phyloP scores from a whole-genome alignment of 2,329 filamentous ascomycete species.

The Nothophoma quercina region DNA sequence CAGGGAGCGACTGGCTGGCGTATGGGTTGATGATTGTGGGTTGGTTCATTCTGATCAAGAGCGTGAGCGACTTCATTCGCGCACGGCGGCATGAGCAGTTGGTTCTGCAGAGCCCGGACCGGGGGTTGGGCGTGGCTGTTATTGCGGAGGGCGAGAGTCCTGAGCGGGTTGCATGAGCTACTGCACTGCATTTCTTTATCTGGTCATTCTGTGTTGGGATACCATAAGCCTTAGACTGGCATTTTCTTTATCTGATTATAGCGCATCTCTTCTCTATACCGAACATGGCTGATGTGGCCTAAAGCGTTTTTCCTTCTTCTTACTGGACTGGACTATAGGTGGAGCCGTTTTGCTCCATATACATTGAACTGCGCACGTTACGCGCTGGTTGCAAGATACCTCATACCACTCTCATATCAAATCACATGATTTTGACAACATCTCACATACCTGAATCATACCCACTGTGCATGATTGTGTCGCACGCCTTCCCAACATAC shows the following conservation, averaged over 20 bases:
- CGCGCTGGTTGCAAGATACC: no score
- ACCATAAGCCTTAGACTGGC: slow-evolving; percentile 14
- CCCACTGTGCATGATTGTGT: no score
- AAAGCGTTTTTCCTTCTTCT: neutral
- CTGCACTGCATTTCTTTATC: neutral
- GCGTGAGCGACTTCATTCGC: slow-evolving; percentile 88
- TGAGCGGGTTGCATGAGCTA: slow-evolving; percentile 63
- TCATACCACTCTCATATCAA: no score
- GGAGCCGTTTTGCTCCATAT: no score
- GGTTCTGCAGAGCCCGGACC: slow-evolving; percentile 89
- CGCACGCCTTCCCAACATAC: no score
- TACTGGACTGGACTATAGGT: no score
- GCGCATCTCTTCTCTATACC: slow-evolving; percentile 7
- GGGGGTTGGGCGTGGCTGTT: slow-evolving; percentile 82
- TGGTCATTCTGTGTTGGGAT: no score
- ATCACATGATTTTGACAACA: no score
- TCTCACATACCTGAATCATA: no score
- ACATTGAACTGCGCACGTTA: no score
- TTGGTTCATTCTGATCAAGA: slow-evolving; percentile 96
- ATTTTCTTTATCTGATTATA: slow-evolving; percentile 8
- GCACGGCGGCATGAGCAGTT: slow-evolving; percentile 91
- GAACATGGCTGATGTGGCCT: neutral
- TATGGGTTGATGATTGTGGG: slow-evolving; percentile 96
- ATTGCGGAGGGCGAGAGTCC: slow-evolving; percentile 85
- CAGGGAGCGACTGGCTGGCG: slow-evolving; percentile 84